Percentiles rank a stretch among this genome's conserved stretches.
Conservation (phyloP, 495 filamentous ascomycete species). For the Neurospora sp. region DNA sequence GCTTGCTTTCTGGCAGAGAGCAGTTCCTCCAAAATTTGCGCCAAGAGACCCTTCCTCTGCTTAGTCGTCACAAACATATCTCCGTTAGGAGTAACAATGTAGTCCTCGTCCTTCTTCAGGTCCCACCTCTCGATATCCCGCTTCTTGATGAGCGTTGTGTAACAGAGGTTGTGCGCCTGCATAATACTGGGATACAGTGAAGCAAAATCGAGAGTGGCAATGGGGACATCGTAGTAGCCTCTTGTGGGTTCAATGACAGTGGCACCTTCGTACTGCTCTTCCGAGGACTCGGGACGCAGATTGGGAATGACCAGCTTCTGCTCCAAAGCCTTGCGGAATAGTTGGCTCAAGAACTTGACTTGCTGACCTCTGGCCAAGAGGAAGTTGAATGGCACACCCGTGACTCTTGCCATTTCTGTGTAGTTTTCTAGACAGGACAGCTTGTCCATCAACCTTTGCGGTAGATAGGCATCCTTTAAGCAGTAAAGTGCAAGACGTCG, state of each 20-base stretch:
- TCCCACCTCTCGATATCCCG: conserved; percentile 59
- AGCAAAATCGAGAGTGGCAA: conserved; percentile 97
- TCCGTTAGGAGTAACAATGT: conserved; percentile 87
- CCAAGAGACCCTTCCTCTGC: conserved; percentile 81
- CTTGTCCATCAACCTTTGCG: conserved; percentile 93
- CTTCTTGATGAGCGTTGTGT: conserved; percentile 88
- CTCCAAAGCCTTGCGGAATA: conserved; percentile 89
- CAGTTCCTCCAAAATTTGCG: conserved; percentile 92
- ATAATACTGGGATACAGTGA: conserved; percentile 98
- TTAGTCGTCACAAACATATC: conserved; percentile 88
- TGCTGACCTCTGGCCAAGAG: conserved; percentile 89
- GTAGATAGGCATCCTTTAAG: conserved; percentile 93
- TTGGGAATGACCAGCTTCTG: conserved; percentile 92
- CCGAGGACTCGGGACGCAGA: conserved; percentile 46
- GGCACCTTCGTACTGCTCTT: conserved; percentile 93
- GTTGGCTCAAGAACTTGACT: conserved; percentile 93
- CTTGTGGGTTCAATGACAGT: conserved; percentile 94
- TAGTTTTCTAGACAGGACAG: conserved; percentile 96
- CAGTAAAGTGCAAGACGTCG: conserved; percentile 91
- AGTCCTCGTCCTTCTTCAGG: conserved; percentile 80
- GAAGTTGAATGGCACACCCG: conserved; percentile 94
- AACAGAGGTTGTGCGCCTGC: conserved; percentile 96
- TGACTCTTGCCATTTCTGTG: conserved; percentile 99
- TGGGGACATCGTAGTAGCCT: conserved; percentile 86
- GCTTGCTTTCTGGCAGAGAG: conserved; percentile 82